Evolutionary conservation across 257 asterid species (phyloP).

Genomic region (Misopates orontium): DNA sequence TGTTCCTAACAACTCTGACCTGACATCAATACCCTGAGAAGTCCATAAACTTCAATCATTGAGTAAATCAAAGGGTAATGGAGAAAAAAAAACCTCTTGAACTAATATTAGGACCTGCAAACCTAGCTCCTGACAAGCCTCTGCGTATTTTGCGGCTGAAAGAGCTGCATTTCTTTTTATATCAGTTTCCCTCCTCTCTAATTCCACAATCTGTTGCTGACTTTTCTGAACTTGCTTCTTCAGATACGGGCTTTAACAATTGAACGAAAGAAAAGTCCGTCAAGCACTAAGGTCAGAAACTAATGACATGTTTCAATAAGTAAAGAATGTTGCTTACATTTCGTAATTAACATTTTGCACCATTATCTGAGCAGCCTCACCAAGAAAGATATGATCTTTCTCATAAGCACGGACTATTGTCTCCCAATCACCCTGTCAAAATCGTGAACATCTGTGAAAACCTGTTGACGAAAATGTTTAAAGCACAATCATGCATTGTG

Average conservation of each 20-base stretch:
- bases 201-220: conserved; percentile 86
- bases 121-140: conserved; percentile 94
- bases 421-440: conserved; percentile 91
- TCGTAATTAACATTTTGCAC: conserved; percentile 90
- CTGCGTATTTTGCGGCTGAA: conserved; percentile 80
- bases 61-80: conserved; percentile 9
- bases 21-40: conserved; percentile 77
- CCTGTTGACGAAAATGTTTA: conserved; percentile 5
- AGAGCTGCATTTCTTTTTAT: conserved; percentile 90
- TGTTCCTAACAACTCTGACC: conserved; percentile 77
- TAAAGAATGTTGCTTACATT: conserved; percentile 54
- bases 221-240: conserved; percentile 91
- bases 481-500: conserved; percentile 8
- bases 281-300: neutral
- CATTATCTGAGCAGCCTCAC: conserved; percentile 94
- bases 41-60: conserved; percentile 10
- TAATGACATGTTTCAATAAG: conserved; percentile 9
- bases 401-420: conserved; percentile 80
- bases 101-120: conserved; percentile 62
- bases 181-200: conserved; percentile 88
- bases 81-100: neutral
- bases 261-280: conserved; percentile 10
- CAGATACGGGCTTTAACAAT: conserved; percentile 65
- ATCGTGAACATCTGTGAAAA: conserved; percentile 24
- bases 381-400: conserved; percentile 82